A percentile compares a stretch with the other conserved stretches of the same genome.
Conservation (phyloP, 2,329 filamentous ascomycete species). For the Fusarium poae region DNA sequence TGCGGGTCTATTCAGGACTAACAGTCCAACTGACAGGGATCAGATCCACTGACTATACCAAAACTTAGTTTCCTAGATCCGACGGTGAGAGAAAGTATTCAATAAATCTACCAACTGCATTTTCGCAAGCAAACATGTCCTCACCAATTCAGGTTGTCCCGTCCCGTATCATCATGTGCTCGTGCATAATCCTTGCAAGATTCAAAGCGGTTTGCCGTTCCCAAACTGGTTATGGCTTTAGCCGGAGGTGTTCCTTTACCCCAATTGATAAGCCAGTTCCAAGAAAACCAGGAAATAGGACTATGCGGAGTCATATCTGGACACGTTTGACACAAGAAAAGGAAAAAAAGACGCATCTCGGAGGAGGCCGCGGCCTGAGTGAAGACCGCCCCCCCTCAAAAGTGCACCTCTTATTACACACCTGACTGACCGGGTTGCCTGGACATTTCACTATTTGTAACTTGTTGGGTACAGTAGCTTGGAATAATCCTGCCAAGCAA, state of each 20-base stretch:
- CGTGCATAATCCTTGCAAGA: not conserved
- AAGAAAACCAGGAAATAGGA: not conserved
- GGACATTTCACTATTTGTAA: not conserved
- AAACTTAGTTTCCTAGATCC: conserved; percentile 1
- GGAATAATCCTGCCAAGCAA: conserved; percentile 31
- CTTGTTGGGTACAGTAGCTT: conserved; percentile 17
- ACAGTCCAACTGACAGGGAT: conserved; percentile 5
- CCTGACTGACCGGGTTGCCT: conserved; percentile 26
- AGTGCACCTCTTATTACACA: conserved; percentile 26
- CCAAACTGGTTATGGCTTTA: conserved; percentile 27
- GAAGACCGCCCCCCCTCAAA: conserved; percentile 3
- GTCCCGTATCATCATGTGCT: not conserved
- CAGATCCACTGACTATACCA: conserved; percentile 18
- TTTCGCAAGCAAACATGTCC: conserved; percentile 1
- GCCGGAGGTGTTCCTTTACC: conserved; percentile 10
- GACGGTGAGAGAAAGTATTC: conserved; percentile 12
- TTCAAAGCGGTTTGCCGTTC: conserved; percentile 2
- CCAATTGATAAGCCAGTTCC: conserved; percentile 4
- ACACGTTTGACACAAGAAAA: conserved; percentile 4
- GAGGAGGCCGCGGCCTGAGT: conserved; percentile 2
- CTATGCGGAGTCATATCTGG: not conserved
- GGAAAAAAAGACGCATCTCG: conserved; percentile 39
- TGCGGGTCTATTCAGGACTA: conserved; percentile 28
- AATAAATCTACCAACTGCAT: conserved; percentile 6
- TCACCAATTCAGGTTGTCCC: not conserved